Base-by-base conservation (phyloP, 805 yeast genomes). In the Soucietia sequanensis region DNA sequence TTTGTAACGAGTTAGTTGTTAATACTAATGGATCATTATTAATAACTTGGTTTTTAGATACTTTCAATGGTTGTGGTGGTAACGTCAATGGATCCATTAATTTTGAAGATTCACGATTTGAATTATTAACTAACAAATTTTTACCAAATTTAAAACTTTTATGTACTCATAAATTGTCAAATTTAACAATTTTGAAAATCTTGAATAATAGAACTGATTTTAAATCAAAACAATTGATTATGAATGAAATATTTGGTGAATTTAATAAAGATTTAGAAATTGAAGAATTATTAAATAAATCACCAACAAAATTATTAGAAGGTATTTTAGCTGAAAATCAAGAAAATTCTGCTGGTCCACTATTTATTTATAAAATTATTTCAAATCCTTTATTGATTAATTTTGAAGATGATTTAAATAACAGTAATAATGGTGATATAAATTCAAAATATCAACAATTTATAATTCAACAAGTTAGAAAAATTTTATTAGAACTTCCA, bases 1-100 rank as follows among this genome's bases (percentile, higher is more conserved):
- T 85, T 65, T 80, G 91, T 17, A 84, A 83, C 43, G 85, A 81
- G 44, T 70, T 93, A 47, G 87, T 89, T 1, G 75, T 81, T 4
- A 89, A 90, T 56, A 76, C 81, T 42, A 93, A 93, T 57, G 97
- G 98, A 16, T 83, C 95, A 1, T 66, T 93, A 44, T 70, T 93
- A 47, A 76, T 93, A 35, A 88, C 96, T 2, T 93, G 99, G 99
- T 84, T 85, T 50, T 72, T 93, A 53, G 99, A 93, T 54, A 86
- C 96, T 1, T 68, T 58, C 39, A 58, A 51, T 36, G 60, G 54
- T 10, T 24, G 39, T 29, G 56, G 56, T 4, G 29, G 46, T 3
- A 39, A 43, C 2, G 27, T 35, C 13, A n/a, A n/a, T n/a, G n/a
- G n/a, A n/a, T n/a, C n/a, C n/a, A n/a, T n/a, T n/a, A n/a, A n/a